A percentile compares a stretch with the other conserved stretches of the same genome.
Conservation (phyloP, 352 stramenopile genomes). For the Aphanomyces stellatus region DNA sequence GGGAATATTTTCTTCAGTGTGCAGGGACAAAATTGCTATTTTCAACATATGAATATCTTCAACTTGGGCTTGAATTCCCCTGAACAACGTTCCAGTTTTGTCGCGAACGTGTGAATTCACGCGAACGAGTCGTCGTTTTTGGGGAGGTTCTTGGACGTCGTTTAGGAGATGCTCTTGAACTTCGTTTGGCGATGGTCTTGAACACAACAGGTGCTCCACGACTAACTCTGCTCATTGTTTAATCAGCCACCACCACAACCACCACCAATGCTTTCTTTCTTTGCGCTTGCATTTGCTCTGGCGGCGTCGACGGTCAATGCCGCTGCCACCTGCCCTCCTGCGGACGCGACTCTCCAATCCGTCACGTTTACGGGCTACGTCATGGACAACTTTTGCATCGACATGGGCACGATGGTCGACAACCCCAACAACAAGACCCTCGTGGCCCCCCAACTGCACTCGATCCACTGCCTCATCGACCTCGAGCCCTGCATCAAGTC, state of each 20-base stretch:
- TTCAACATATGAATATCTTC: too few relatives aligned
- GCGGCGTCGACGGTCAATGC: background rate
- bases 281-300: background rate
- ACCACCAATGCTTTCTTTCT: background rate
- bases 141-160: too few relatives aligned
- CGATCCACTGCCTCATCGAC: conserved; percentile 29
- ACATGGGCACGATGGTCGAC: conserved; percentile 24
- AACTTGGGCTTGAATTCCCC: too few relatives aligned
- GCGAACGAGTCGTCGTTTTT: too few relatives aligned
- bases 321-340: background rate
- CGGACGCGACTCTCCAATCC: conserved; percentile 4
- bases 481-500: conserved; percentile 21
- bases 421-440: conserved; percentile 22
- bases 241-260: background rate
- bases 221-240: too few relatives aligned
- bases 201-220: too few relatives aligned
- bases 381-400: conserved; percentile 33
- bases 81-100: too few relatives aligned
- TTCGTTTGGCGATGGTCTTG: too few relatives aligned
- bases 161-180: too few relatives aligned
- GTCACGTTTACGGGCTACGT: conserved; percentile 25
- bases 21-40: too few relatives aligned
- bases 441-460: conserved; percentile 22
- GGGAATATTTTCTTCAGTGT: too few relatives aligned
- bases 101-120: too few relatives aligned